These are phyloP conservation scores for Apium graveolens DNA, from an alignment of 129 eudicot species.

Conservation along the genomic window DNA sequence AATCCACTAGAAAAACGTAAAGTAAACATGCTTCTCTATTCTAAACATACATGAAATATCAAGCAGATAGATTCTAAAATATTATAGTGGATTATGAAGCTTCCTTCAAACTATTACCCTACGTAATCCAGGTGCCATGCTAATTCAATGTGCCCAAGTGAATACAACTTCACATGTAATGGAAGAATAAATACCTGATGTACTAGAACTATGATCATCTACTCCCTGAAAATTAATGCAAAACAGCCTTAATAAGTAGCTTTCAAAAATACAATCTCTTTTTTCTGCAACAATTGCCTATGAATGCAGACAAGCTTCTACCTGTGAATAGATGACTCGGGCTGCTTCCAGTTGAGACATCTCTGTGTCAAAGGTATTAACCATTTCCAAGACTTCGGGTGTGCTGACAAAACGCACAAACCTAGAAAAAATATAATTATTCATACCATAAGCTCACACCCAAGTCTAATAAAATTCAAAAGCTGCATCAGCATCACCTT, in stretches of 20 bases:
- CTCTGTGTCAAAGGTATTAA: constrained; percentile 81
- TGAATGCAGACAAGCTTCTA: constrained; percentile 12
- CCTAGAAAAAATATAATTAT: constrained; percentile 28
- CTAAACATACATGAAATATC: background rate
- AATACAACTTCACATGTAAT: too few species aligned
- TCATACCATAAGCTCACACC: background rate
- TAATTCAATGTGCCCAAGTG: background rate
- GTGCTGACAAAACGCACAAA: constrained; percentile 97
- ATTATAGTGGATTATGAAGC: background rate
- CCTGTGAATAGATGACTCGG: constrained; percentile 89
- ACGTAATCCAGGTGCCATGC: background rate
- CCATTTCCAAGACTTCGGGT: constrained; percentile 88
- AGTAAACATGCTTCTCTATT: background rate
- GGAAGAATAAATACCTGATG: constrained; percentile 22
- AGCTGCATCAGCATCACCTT: constrained; percentile 40
- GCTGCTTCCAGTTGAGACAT: constrained; percentile 98
- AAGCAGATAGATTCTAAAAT: background rate
- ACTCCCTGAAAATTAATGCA: constrained; percentile 57
- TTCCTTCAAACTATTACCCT: background rate
- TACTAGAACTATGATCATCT: constrained; percentile 44
- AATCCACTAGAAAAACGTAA: background rate
- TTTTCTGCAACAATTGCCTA: background rate
- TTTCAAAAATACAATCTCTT: background rate
- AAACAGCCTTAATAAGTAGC: constrained; percentile 16
- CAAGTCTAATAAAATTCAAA: background rate